Base-by-base conservation (phyloP, 2,329 filamentous ascomycete genomes). In the Lecanoromycetidae sp. region DNA sequence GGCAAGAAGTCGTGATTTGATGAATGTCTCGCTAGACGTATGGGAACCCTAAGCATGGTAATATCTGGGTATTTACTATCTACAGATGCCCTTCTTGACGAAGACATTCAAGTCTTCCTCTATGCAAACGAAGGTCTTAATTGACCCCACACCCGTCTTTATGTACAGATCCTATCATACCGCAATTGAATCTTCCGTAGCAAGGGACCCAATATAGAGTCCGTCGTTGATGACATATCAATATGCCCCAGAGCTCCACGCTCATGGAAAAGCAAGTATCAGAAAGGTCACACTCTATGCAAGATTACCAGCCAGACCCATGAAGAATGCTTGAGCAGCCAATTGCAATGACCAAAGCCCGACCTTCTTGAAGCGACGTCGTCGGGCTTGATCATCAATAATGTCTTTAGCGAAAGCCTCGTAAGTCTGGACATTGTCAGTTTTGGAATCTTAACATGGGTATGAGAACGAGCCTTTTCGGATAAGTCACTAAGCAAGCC, bases 331-430 rank as follows among this genome's bases (percentile, higher is more conserved):
- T 62, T 98, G 91, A 6, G 90, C 84, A 5, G 90, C 86, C 48
- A 98, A 70, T 57, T 90, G 88, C 47, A 96, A 72, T 3, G 87
- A 94, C 91, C 91, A 98, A 58, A 96, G 81, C 26, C 91, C 91
- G 23, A 94, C 91, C 66, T 96, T 94, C 63, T 88, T 94, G 61
- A 98, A 82, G 36, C 91, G 76, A 42, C 90, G 75, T 56, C 87
- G 82, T 44, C 87, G 80, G 55, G 83, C 85, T 62, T 94, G 83
- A 57, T 91, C 84, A 65, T 95, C 84, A 53, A 87, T 81, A 26
- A 98, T 87, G 62, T 95, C 87, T 53, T 80, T 79, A 30, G 87
- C 87, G 65, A 98, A 96, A 0, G 91, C 91, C 57, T 90, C 80
- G 62, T 98, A 98, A 44, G 87, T 87, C 74, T 78, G 47, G 8